Base-by-base conservation (phyloP, 2,329 filamentous ascomycete species). In the Verticillium alfalfae region DNA sequence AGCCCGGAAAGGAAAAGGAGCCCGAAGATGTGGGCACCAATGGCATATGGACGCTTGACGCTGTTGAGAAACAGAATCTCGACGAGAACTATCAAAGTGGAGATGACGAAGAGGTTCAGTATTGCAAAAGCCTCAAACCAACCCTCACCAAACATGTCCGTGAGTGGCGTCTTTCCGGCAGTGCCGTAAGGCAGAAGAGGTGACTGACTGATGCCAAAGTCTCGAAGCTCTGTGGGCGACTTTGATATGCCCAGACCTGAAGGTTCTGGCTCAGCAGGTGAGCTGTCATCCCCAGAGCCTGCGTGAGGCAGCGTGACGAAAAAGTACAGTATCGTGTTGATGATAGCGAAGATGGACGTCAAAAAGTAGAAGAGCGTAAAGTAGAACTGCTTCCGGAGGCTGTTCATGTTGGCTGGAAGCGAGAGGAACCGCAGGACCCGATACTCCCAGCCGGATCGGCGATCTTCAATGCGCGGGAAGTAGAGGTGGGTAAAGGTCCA, bases 401-500 rank as follows among this genome's bases (percentile, higher is more conserved):
- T 75, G 8, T 68, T 70, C 64, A 77, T 75, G 63, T 79, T 74
- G 55, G 70, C 69, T 1, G 82, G 79, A 10, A 83, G 75, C 2
- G 81, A 82, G 68, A 84, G 73, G 65, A 70, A 66, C 3, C 69
- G 72, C 62, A 81, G 66, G 59, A 79, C 64, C 39, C 65, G 70
- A 26, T 72, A 71, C 66, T 76, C 77, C 66, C 73, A 70, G 9
- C 69, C 68, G 38, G 69, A 75, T 63, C 71, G 74, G 38, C 72
- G 67, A 0, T 76, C 70, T 18, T 79, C 75, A 9, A 72, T 66
- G 10, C 77, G 73, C 1, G 81, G 80, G 59, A 77, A 78, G 67
- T 82, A 78, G 34, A 83, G 72, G 65, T 84, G 82, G 57, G 81
- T 81, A 58, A 79, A 80, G 0, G 80, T 83, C 81, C 81, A 84